phyloP scores from a whole-genome alignment of 371 early-diverging fungal genomes.

The Mucor mucedo region DNA sequence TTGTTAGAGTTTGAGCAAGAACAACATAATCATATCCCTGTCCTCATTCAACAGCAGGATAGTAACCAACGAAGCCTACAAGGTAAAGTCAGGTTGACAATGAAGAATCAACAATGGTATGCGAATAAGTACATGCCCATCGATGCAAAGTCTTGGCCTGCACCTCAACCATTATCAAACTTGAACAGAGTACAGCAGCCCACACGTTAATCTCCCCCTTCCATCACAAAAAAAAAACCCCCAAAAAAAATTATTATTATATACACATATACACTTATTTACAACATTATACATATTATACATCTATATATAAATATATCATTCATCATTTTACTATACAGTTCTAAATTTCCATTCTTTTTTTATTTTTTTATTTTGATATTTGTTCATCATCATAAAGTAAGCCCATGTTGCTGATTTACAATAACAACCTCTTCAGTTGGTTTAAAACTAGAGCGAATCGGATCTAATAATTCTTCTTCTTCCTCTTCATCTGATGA shows the following conservation, averaged over 20 bases:
- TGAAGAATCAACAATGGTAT: constrained; percentile 21
- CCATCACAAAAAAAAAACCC: neutral
- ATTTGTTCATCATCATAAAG: neutral
- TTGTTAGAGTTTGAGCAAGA: constrained; percentile 31
- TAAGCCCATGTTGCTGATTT: constrained; percentile 11
- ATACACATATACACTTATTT: neutral
- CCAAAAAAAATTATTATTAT: neutral
- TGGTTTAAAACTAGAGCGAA: neutral
- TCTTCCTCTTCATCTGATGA: constrained; percentile 14
- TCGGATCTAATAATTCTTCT: neutral
- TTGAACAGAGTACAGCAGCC: constrained; percentile 7
- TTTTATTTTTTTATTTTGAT: neutral
- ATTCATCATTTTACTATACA: neutral
- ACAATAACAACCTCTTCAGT: neutral
- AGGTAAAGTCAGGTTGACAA: neutral
- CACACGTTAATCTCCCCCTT: neutral
- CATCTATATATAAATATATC: neutral
- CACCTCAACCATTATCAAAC: constrained; percentile 22
- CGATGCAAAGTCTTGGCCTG: constrained; percentile 35
- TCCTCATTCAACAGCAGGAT: neutral
- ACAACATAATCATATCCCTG: constrained; percentile 22
- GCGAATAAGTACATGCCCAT: constrained; percentile 20
- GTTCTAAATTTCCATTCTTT: neutral
- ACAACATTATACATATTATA: neutral
- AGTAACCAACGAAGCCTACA: neutral